phyloP scores from a whole-genome alignment of 345 rosid species.

The Ricinus communis region DNA sequence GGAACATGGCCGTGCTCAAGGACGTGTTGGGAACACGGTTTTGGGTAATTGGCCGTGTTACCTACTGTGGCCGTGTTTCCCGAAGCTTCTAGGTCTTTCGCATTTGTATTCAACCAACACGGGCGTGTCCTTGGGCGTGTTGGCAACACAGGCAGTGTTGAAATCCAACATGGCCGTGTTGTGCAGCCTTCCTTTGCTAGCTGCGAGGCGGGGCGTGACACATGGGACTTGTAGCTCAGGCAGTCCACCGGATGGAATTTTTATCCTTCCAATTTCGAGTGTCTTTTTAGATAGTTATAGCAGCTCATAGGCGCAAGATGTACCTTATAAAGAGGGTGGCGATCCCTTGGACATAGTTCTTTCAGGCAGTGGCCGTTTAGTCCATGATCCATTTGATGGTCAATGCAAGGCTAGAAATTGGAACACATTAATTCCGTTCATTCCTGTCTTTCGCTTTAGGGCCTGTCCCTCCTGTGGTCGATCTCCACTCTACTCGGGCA shows the following conservation, averaged over 20 bases:
- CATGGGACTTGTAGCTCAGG: not conserved
- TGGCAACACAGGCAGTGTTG: too few species aligned
- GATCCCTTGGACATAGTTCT: constrained; percentile 2
- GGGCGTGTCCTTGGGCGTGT: too few species aligned
- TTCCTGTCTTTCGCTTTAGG: constrained; percentile 20
- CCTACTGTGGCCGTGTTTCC: too few species aligned
- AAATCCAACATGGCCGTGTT: too few species aligned
- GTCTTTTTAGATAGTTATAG: not conserved
- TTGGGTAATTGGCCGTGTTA: too few species aligned
- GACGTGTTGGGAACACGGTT: too few species aligned
- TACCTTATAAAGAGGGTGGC: not conserved
- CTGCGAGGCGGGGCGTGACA: too few species aligned
- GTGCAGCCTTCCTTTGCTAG: too few species aligned
- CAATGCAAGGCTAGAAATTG: constrained; percentile 3
- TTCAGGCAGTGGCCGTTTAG: constrained; percentile 6
- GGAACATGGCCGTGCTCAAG: too few species aligned
- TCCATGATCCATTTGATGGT: constrained; percentile 21
- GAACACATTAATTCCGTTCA: constrained; percentile 6
- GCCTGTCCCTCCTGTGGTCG: constrained; percentile 25
- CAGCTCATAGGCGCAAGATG: not conserved
- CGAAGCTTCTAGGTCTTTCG: too few species aligned
- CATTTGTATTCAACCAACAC: too few species aligned
- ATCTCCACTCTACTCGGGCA: constrained; percentile 15
- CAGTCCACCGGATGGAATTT: not conserved
- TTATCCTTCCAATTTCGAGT: not conserved